Evolutionary conservation across 1,284 basidiomycete species (phyloP).

Genomic region (Xanthoconium separans): DNA sequence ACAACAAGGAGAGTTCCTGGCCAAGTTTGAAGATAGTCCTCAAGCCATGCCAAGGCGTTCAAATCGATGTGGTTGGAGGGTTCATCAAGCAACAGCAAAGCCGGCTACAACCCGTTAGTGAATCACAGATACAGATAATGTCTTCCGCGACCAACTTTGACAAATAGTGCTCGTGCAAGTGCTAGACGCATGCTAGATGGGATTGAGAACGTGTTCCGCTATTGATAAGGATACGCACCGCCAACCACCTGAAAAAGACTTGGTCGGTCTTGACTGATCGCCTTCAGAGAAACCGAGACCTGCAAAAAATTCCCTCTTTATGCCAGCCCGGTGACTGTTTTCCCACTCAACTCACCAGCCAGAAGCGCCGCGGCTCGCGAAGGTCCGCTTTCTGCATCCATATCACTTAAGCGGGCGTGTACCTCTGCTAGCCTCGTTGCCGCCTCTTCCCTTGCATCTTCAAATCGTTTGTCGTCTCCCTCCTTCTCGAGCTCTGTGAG

Average conservation of each 20-base stretch:
- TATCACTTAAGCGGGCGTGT: slow-evolving; percentile 88
- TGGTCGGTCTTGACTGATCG: slow-evolving; percentile 84
- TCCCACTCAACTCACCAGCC: slow-evolving; percentile 55
- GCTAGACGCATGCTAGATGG: slow-evolving; percentile 75
- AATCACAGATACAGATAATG: neutral
- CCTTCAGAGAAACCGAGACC: slow-evolving; percentile 88
- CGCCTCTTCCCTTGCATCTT: slow-evolving; percentile 85
- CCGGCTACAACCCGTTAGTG: slow-evolving; percentile 44
- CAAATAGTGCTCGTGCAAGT: slow-evolving; percentile 87
- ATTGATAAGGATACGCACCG: slow-evolving; percentile 45
- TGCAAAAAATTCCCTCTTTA: slow-evolving; percentile 24
- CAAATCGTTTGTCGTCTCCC: slow-evolving; percentile 73
- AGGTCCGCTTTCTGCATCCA: slow-evolving; percentile 97
- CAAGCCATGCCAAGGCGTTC: slow-evolving; percentile 83
- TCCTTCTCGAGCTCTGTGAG: slow-evolving; percentile 73
- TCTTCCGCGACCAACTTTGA: slow-evolving; percentile 62
- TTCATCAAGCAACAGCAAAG: slow-evolving; percentile 88
- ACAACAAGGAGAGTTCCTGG: slow-evolving; percentile 92
- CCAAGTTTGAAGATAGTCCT: slow-evolving; percentile 99
- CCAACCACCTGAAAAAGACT: slow-evolving; percentile 97
- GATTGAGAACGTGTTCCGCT: neutral
- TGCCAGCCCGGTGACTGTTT: neutral
- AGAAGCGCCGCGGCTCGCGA: slow-evolving; percentile 88
- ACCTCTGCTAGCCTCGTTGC: slow-evolving; percentile 87
- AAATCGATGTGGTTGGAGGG: slow-evolving; percentile 97